phyloP scores from a whole-genome alignment of 768 basidiomycete genomes.

The Naganishia friedmannii region DNA sequence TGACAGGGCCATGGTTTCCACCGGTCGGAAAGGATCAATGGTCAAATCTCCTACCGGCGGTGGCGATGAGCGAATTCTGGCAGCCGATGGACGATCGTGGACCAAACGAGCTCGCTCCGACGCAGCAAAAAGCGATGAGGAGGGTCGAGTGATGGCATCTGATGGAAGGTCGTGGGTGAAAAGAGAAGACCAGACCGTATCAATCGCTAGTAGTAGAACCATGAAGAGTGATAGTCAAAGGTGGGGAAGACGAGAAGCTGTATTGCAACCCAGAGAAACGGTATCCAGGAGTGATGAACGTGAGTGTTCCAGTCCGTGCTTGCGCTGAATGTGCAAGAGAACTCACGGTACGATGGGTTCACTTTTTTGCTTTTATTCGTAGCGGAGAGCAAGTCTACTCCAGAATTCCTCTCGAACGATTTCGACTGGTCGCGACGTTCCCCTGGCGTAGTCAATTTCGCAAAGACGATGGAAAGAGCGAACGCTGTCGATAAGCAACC shows the following conservation, averaged over 20 bases:
- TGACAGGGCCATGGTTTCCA: background rate
- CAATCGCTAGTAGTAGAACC: background rate
- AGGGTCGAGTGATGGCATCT: background rate
- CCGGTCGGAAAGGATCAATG: too few relatives aligned
- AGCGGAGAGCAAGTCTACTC: background rate
- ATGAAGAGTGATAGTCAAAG: background rate
- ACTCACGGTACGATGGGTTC: too few relatives aligned
- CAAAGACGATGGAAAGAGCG: background rate
- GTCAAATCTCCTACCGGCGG: too few relatives aligned
- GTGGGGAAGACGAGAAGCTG: background rate
- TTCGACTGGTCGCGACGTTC: conserved; percentile 6
- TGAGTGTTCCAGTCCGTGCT: background rate
- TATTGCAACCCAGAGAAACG: too few relatives aligned
- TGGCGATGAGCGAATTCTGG: background rate
- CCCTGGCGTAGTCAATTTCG: background rate
- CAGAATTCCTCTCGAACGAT: background rate
- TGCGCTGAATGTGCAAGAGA: background rate
- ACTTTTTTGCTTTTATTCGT: too few relatives aligned
- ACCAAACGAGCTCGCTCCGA: background rate
- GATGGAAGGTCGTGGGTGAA: background rate
- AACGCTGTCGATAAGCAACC: too few relatives aligned
- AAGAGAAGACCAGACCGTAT: background rate
- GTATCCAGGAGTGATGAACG: background rate
- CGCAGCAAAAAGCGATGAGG: background rate
- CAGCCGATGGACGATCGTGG: background rate